Evolutionary conservation across 1,284 basidiomycete species (phyloP).

Genomic region (Pisolithus thermaeus): DNA sequence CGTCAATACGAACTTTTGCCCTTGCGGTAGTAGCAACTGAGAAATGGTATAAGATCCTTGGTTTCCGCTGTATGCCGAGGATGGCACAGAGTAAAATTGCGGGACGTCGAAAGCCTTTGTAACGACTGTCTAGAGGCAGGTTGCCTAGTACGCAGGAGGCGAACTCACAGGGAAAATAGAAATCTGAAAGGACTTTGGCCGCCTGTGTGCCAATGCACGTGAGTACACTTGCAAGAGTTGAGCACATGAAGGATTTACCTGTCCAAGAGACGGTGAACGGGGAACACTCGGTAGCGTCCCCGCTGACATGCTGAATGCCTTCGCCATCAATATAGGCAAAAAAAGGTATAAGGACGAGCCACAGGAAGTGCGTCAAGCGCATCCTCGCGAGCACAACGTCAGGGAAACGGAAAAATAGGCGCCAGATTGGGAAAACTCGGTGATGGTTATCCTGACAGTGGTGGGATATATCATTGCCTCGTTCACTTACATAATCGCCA

Average conservation of each 20-base stretch:
- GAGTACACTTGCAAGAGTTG: background rate
- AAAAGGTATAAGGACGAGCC: conserved; percentile 16
- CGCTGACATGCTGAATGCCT: conserved; percentile 51
- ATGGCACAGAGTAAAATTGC: conserved; percentile 52
- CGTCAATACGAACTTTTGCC: conserved; percentile 44
- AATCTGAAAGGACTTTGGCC: conserved; percentile 55
- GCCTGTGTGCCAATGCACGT: conserved; percentile 35
- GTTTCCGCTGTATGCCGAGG: conserved; percentile 46
- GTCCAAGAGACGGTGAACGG: conserved; percentile 55
- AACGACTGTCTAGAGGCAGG: conserved; percentile 7
- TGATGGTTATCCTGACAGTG: conserved; percentile 7
- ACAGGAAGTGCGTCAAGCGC: conserved; percentile 12
- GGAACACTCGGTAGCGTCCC: conserved; percentile 55
- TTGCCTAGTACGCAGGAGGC: background rate
- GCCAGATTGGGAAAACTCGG: background rate
- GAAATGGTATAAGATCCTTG: conserved; percentile 47
- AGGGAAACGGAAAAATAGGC: conserved; percentile 2
- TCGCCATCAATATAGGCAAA: conserved; percentile 18
- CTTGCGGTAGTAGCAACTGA: conserved; percentile 38
- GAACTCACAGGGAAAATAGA: conserved; percentile 52
- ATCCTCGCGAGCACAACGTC: conserved; percentile 18
- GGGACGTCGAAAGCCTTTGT: conserved; percentile 30
- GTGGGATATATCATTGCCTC: conserved; percentile 1
- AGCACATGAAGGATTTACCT: conserved; percentile 37
- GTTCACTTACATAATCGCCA: too few species aligned